Conservation (phyloP, 352 stramenopile genomes). For the Pythium phragmiticola region DNA sequence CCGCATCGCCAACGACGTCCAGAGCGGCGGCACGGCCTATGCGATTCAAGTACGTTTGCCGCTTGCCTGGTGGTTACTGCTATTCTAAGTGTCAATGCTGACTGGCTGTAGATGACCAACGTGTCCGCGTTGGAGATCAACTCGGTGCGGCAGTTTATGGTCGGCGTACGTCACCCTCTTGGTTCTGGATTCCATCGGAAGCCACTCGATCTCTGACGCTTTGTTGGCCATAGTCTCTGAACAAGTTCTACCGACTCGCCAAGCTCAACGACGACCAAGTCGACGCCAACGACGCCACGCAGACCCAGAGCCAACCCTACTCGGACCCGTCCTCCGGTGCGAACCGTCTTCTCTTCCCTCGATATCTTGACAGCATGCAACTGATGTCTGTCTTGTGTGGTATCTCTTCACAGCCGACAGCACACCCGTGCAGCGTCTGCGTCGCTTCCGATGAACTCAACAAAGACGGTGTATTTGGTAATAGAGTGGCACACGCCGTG, state of each 20-base stretch:
- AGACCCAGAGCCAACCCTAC: constrained; percentile 33
- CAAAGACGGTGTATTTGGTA: constrained; percentile 4
- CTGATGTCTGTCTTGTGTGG: background rate
- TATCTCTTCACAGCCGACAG: constrained; percentile 20
- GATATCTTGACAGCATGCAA: too few species aligned
- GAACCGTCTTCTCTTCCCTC: background rate
- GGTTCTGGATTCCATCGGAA: background rate
- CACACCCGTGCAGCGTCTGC: constrained; percentile 44
- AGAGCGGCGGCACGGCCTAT: constrained; percentile 66
- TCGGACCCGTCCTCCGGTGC: constrained; percentile 22
- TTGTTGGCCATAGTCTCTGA: constrained; percentile 47
- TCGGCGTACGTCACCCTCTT: constrained; percentile 41
- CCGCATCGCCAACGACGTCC: constrained; percentile 74
- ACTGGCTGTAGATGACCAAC: constrained; percentile 77
- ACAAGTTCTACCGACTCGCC: constrained; percentile 76
- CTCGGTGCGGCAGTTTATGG: constrained; percentile 87
- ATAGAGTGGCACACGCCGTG: constrained; percentile 3
- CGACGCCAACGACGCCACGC: constrained; percentile 23
- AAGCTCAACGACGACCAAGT: constrained; percentile 43
- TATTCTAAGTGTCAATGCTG: background rate
- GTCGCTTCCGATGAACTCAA: constrained; percentile 46
- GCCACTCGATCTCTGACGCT: background rate
- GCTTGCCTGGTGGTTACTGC: background rate
- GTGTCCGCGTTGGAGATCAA: constrained; percentile 85
- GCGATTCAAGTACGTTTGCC: constrained; percentile 50